Conservation (phyloP, 345 rosid genomes). For the Arabis alpina region DNA sequence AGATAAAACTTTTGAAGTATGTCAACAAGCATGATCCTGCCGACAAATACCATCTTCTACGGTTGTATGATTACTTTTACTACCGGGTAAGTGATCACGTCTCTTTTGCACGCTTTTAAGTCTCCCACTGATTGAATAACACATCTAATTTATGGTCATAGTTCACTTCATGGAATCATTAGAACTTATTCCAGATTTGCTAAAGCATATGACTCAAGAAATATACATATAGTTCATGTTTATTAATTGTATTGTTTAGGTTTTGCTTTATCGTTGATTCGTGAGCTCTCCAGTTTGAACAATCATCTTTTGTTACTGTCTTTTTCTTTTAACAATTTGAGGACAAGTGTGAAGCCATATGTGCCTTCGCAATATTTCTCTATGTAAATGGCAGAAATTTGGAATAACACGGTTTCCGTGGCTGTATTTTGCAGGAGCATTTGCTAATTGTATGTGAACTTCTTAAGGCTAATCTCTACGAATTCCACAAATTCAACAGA, state of each 20-base stretch:
- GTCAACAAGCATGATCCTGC: conserved; percentile 98
- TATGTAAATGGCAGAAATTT: background rate
- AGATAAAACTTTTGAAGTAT: conserved; percentile 97
- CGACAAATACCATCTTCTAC: conserved; percentile 94
- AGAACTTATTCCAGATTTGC: no score
- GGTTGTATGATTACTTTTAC: conserved; percentile 96
- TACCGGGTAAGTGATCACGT: conserved; percentile 72
- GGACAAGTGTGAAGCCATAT: background rate
- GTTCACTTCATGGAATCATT: no score
- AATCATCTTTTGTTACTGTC: background rate
- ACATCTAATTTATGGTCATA: no score
- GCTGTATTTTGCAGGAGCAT: conserved; percentile 76
- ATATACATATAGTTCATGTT: conserved; percentile 1
- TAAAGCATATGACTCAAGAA: background rate
- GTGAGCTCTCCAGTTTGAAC: conserved; percentile 1
- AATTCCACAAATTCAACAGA: conserved; percentile 97
- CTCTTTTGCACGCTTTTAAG: background rate
- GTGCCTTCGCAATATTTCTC: background rate
- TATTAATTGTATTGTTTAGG: background rate
- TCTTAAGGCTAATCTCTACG: conserved; percentile 96
- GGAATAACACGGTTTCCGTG: conserved; percentile 18
- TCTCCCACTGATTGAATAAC: no score
- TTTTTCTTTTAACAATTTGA: conserved; percentile 1
- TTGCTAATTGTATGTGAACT: conserved; percentile 97
- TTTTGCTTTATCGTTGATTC: background rate